Evolutionary conservation across 1,284 basidiomycete genomes (phyloP).

Genomic region (Cutaneotrichosporon dermatis): DNA sequence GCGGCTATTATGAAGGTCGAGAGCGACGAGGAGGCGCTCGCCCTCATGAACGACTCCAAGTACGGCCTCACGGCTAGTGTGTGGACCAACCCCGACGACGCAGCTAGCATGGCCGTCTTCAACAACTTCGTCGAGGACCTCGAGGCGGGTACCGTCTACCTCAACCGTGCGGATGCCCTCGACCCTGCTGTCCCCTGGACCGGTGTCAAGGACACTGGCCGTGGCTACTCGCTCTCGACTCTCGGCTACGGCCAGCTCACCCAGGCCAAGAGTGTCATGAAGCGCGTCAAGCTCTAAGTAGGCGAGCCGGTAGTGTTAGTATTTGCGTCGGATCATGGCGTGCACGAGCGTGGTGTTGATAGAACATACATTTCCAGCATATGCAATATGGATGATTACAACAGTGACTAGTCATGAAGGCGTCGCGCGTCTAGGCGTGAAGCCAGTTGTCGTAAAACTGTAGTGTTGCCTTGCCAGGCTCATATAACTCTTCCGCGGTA

Average conservation of each 20-base stretch:
- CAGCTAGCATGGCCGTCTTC: constrained; percentile 60
- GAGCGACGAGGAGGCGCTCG: constrained; percentile 66
- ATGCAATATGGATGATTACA: constrained; percentile 1
- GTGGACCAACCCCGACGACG: constrained; percentile 73
- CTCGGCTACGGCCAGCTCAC: constrained; percentile 54
- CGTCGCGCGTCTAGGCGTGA: neutral
- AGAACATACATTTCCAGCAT: neutral
- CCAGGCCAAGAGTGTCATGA: constrained; percentile 21
- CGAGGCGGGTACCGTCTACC: constrained; percentile 82
- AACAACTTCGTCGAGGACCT: constrained; percentile 65
- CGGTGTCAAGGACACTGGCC: constrained; percentile 86
- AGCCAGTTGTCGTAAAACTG: constrained; percentile 32
- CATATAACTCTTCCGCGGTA: constrained; percentile 10
- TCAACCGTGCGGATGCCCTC: constrained; percentile 84
- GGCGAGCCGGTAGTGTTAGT: no score
- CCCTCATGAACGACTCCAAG: constrained; percentile 91
- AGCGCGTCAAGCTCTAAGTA: constrained; percentile 14
- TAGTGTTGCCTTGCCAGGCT: constrained; percentile 14
- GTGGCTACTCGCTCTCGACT: constrained; percentile 81
- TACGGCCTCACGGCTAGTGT: constrained; percentile 90
- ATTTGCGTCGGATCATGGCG: no score
- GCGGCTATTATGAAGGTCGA: constrained; percentile 82
- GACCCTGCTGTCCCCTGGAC: constrained; percentile 92
- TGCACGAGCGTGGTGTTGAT: neutral
- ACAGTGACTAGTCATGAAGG: neutral